A percentile compares a stretch with the other conserved stretches of the same genome.
phyloP scores from a whole-genome alignment of 176 grass and related monocot species.

The Oryza glaberrima region DNA sequence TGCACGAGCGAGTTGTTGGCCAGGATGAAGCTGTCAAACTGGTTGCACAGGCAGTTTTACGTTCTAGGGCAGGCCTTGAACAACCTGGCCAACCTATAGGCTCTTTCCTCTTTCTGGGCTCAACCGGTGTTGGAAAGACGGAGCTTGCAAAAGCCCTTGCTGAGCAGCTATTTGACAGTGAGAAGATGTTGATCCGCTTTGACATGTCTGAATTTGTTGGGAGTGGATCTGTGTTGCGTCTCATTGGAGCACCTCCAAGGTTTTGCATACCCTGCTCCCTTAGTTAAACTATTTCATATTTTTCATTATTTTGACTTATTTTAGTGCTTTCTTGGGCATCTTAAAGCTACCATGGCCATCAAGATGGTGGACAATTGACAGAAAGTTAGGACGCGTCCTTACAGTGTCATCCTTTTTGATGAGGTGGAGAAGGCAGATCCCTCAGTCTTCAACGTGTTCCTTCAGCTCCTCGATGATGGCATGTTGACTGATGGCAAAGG shows the following conservation, averaged over 20 bases:
- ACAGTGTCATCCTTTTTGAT: constrained; percentile 52
- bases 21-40: constrained; percentile 44
- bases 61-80: constrained; percentile 46
- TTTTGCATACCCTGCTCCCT: background rate
- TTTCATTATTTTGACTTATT: background rate
- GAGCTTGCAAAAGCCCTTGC: constrained; percentile 52
- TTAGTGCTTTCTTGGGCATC: background rate
- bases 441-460: constrained; percentile 46
- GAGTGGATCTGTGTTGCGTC: constrained; percentile 8
- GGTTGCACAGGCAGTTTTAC: constrained; percentile 38
- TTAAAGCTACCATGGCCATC: constrained; percentile 29
- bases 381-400: constrained; percentile 51
- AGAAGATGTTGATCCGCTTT: constrained; percentile 43
- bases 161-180: constrained; percentile 27
- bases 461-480: constrained; percentile 55
- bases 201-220: constrained; percentile 56
- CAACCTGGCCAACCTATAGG: constrained; percentile 26
- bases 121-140: constrained; percentile 55
- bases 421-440: constrained; percentile 53
- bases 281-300: background rate
- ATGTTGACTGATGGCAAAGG: constrained; percentile 50
- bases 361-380: constrained; percentile 48
- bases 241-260: constrained; percentile 55
- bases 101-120: constrained; percentile 48
- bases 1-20: constrained; percentile 42